Percentiles rank a stretch among this genome's conserved stretches.
phyloP scores from a whole-genome alignment of 148 eudicot species.

The Selenicereus undatus region DNA sequence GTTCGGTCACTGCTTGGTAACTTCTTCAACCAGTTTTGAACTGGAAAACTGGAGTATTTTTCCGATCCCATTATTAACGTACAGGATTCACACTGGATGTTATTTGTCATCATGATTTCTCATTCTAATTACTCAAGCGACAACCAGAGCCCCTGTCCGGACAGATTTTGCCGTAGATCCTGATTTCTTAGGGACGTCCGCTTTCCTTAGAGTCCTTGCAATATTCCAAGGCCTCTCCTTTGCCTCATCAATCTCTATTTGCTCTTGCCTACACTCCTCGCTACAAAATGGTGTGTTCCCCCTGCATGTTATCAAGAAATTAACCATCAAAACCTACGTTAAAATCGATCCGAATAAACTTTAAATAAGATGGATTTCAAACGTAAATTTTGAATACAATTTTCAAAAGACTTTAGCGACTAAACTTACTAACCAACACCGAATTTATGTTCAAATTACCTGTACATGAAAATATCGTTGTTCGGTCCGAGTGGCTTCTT shows the following conservation, averaged over 20 bases:
- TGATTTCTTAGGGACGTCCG: conserved; percentile 22
- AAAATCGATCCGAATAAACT: neutral
- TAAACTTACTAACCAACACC: neutral
- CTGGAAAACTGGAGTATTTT: neutral
- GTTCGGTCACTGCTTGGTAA: conserved; percentile 21
- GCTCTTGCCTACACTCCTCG: conserved; percentile 82
- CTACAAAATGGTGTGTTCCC: conserved; percentile 89
- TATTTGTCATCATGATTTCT: neutral
- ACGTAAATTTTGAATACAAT: no score
- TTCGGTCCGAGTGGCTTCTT: conserved; percentile 47
- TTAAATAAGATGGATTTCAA: neutral
- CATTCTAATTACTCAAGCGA: conserved; percentile 5
- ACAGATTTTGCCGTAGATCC: conserved; percentile 20
- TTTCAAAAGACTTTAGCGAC: neutral
- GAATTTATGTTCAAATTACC: conserved; percentile 31
- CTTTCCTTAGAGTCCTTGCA: conserved; percentile 17
- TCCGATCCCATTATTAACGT: neutral
- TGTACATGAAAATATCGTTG: conserved; percentile 87
- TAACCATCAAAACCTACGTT: conserved; percentile 1
- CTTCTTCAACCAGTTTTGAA: neutral
- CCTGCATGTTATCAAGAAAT: conserved; percentile 34
- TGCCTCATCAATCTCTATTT: conserved; percentile 66
- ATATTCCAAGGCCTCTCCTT: conserved; percentile 43
- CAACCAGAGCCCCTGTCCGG: conserved; percentile 28
- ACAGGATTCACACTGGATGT: neutral